Evolutionary conservation across 257 asterid genomes (phyloP), one percentile per base, ranked within the genome.

Genomic region (Misopates orontium): DNA sequence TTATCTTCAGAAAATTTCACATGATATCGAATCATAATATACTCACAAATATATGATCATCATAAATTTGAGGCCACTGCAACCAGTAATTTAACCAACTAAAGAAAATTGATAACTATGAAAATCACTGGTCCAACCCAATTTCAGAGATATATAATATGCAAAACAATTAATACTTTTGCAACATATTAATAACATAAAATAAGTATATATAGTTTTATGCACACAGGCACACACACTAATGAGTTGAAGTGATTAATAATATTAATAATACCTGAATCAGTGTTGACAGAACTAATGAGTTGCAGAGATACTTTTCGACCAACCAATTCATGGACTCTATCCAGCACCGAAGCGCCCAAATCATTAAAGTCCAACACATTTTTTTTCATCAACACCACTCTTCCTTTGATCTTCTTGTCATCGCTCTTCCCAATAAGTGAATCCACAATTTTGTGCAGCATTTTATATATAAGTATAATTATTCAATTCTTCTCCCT

Each of bases 381-480:
- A 16, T 61, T 61, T 22, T 61, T 61, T 25, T 61, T 61, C 66
- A 61, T 61, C 52, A 61, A 44, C 45, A 61, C 66, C 9, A 61
- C 66, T 2, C 39, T 61, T 42, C 66, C 66, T 61, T 61, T 61
- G 3, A 61, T 61, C 54, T 32, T 59, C 49, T 42, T 61, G 20
- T 39, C 20, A 15, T 61, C 53, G 10, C 12, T 39, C 21, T 8
- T 48, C 54, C 19, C 19, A 48, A n/a, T 54, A 6, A 24, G 20
- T 15, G 36, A 22, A 54, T 25, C 60, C 36, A 22, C n/a, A 23
- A 54, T 13, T 4, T 13, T 1, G 18, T 23, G 11, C 60, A 23
- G 0, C 60, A 54, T 54, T 0, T 22, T 54, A 28, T 20, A 8
- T 19, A 36, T 36, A 36, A 36, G 7, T 28, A 28, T 2, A 28